These are phyloP conservation scores for Tulasnella sp. DNA, from an alignment of 768 basidiomycete genomes.

Conservation along the genomic window DNA sequence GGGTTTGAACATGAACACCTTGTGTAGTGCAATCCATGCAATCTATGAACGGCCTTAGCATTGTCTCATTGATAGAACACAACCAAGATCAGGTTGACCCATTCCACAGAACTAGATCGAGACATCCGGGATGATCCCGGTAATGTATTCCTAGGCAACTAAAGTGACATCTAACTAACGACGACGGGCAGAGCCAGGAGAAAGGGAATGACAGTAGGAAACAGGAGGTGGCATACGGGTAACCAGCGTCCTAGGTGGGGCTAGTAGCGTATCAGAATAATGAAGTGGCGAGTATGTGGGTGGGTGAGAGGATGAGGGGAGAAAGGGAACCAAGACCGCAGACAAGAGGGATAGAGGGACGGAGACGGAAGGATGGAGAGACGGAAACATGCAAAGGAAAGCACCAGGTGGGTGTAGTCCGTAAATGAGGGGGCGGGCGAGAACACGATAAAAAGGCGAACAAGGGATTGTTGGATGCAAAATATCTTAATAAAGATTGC, in stretches of 20 bases:
- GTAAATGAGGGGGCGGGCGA: background rate
- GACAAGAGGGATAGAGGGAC: background rate
- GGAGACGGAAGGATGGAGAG: constrained; percentile 7
- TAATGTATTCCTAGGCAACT: too few relatives aligned
- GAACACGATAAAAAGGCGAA: constrained; percentile 3
- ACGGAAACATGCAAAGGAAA: too few relatives aligned
- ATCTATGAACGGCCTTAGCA: too few relatives aligned
- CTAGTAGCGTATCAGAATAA: background rate
- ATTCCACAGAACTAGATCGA: too few relatives aligned
- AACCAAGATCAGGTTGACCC: too few relatives aligned
- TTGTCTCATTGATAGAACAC: too few relatives aligned
- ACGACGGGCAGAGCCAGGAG: background rate
- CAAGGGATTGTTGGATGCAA: constrained; percentile 7
- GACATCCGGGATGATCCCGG: too few relatives aligned
- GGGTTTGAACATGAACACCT: too few relatives aligned
- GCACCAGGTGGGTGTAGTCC: too few relatives aligned
- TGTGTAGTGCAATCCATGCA: too few relatives aligned
- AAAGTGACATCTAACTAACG: background rate
- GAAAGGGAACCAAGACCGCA: background rate
- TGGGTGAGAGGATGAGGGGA: background rate
- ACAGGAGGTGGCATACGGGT: too few relatives aligned
- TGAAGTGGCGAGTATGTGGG: background rate
- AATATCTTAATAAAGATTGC: constrained; percentile 6
- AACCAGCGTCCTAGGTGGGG: background rate
- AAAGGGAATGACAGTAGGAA: constrained; percentile 6